Percentiles rank a stretch among this genome's conserved stretches.
phyloP scores from a whole-genome alignment of 495 filamentous ascomycete species.

The Sordaria brevicollis region DNA sequence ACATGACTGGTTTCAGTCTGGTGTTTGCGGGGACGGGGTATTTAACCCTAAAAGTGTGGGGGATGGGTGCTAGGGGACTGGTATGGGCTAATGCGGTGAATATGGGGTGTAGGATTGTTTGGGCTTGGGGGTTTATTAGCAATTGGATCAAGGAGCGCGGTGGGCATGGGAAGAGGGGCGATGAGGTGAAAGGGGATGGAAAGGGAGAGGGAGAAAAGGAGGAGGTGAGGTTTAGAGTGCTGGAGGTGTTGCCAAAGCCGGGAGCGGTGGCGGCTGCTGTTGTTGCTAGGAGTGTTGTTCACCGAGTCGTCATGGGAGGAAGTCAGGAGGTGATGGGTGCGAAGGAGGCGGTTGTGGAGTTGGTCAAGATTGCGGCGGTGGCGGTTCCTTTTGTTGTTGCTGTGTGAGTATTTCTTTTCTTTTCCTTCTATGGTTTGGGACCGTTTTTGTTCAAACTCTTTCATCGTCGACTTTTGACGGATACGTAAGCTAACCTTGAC shows the following conservation, averaged over 20 bases:
- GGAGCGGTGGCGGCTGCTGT: conserved; percentile 12
- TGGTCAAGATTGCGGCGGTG: conserved; percentile 40
- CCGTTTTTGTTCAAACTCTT: neutral
- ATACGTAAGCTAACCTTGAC: conserved; percentile 9
- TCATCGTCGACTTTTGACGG: neutral
- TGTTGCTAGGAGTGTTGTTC: conserved; percentile 12
- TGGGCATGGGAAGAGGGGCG: neutral
- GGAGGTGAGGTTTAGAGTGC: conserved; percentile 13
- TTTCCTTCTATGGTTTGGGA: neutral
- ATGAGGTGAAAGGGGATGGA: neutral
- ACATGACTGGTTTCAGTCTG: conserved; percentile 71
- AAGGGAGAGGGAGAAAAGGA: neutral
- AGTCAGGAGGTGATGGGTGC: conserved; percentile 10
- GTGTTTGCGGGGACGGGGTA: conserved; percentile 64
- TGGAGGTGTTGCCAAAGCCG: conserved; percentile 18
- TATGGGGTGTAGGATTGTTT: conserved; percentile 71
- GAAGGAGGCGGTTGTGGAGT: conserved; percentile 29
- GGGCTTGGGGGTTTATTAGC: conserved; percentile 64
- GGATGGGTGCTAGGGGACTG: conserved; percentile 65
- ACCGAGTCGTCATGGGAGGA: conserved; percentile 18
- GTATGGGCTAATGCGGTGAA: conserved; percentile 80
- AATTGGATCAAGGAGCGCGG: conserved; percentile 45
- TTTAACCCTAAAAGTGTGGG: conserved; percentile 52
- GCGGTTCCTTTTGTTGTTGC: conserved; percentile 43
- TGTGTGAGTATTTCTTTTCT: conserved; percentile 43